Evolutionary conservation across 2,329 filamentous ascomycete genomes (phyloP).

Genomic region (Neobulgaria alba): DNA sequence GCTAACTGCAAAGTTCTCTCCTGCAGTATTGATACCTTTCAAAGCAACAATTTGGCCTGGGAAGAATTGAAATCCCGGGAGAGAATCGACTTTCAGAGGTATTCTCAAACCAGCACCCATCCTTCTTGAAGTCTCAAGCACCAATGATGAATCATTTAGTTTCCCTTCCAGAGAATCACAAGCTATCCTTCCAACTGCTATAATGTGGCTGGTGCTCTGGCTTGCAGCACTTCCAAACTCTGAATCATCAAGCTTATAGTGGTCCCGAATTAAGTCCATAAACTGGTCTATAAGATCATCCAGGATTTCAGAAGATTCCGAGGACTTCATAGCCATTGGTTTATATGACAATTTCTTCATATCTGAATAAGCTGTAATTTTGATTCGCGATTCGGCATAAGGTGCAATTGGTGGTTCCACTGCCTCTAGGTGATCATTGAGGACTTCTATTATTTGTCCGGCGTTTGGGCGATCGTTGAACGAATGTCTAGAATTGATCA

Average conservation of each 20-base stretch:
- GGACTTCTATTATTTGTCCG: slow-evolving; percentile 72
- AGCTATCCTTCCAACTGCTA: slow-evolving; percentile 86
- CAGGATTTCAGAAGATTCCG: slow-evolving; percentile 83
- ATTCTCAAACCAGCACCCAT: slow-evolving; percentile 77
- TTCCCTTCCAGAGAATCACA: slow-evolving; percentile 81
- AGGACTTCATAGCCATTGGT: slow-evolving; percentile 88
- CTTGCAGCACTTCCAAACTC: slow-evolving; percentile 81
- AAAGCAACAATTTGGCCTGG: slow-evolving; percentile 90
- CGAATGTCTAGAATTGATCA: slow-evolving; percentile 41
- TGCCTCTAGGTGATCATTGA: slow-evolving; percentile 66
- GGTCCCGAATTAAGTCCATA: slow-evolving; percentile 59
- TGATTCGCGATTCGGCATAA: slow-evolving; percentile 68
- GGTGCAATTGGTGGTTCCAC: slow-evolving; percentile 64
- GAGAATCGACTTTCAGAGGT: slow-evolving; percentile 63
- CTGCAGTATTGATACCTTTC: slow-evolving; percentile 77
- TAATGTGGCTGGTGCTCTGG: slow-evolving; percentile 76
- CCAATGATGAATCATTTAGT: slow-evolving; percentile 74
- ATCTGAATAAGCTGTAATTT: slow-evolving; percentile 78
- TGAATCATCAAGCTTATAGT: slow-evolving; percentile 67
- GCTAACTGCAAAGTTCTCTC: slow-evolving; percentile 70
- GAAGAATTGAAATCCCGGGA: slow-evolving; percentile 74
- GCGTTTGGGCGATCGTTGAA: slow-evolving; percentile 73
- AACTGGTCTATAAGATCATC: slow-evolving; percentile 96
- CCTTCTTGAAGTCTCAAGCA: slow-evolving; percentile 79
- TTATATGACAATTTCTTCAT: slow-evolving; percentile 87